Evolutionary conservation across 176 grass and related monocot species (phyloP), one percentile per base, ranked within the genome.

Genomic region (Triticum monococcum): DNA sequence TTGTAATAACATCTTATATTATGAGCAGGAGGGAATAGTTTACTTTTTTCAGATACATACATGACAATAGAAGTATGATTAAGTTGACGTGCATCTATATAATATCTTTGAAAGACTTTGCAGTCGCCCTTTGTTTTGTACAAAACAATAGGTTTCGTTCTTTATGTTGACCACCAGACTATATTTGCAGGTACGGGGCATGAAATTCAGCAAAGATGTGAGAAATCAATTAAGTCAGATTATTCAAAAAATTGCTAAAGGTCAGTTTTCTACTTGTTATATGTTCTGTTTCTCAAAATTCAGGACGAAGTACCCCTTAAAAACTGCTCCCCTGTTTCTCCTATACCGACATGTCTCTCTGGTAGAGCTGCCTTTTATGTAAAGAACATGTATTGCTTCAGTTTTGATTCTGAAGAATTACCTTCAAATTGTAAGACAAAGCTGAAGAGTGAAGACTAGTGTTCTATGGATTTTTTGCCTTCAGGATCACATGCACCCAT

Each of bases 161-260:
- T 69, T 17, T n/a, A 20, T 37, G 17, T 84, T 84, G 25, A 84
- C 24, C 24, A 64, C 11, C 12, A 17, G 36, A 73, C 33, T 79
- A 36, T 79, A 20, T 64, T 86, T 75, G 40, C 85, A 98, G 96
- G 86, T 91, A 26, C 88, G 96, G 28, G 85, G 91, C 86, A 95
- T 98, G 96, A 98, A 83, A 78, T 98, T 98, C 30, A 89, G 96
- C 91, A 98, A 93, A 94, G 93, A 98, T 84, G 89, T 98, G 78
- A 98, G 96, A 72, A 94, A 98, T 46, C 96, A 98, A 89, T 85
- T 98, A 82, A 95, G 80, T 75, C 93, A 95, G 72, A 94, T 98
- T 65, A 82, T 98, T 79, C 81, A 92, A 36, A 98, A 95, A 75
- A 88, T 98, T 66, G 91, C 91, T 75, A 98, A 95, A 92, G 93